A percentile compares a stretch with the other conserved stretches of the same genome.
phyloP scores from a whole-genome alignment of 2,329 filamentous ascomycete species.

The Diaporthe eres region DNA sequence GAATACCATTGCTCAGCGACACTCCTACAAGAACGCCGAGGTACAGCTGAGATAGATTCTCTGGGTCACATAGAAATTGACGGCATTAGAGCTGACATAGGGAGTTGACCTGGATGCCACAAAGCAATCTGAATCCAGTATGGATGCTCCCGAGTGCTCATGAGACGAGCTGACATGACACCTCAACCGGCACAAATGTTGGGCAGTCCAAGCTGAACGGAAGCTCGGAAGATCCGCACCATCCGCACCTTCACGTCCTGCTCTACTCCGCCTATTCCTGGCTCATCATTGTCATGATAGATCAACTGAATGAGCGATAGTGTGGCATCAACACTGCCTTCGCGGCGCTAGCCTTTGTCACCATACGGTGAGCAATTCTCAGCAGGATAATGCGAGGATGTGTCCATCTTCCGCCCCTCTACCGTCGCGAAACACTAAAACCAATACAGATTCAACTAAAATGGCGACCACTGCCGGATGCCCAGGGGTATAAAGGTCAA shows the following conservation, averaged over 20 bases:
- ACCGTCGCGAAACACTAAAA: neutral
- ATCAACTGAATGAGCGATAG: neutral
- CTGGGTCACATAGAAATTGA: neutral
- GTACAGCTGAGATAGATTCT: neutral
- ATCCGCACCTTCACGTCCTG: neutral
- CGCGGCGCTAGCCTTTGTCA: neutral
- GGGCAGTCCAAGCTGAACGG: neutral
- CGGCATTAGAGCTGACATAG: neutral
- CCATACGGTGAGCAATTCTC: no score
- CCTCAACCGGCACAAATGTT: neutral
- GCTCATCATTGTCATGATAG: neutral
- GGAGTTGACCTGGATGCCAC: neutral
- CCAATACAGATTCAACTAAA: neutral
- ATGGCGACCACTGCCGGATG: neutral
- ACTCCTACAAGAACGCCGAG: neutral
- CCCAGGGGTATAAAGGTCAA: neutral
- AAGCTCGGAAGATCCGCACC: slow-evolving; percentile 7
- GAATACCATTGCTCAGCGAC: neutral
- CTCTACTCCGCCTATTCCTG: neutral
- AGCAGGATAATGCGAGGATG: neutral
- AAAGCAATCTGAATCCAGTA: neutral
- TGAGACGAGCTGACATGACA: neutral
- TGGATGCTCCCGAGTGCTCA: neutral
- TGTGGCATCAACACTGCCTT: neutral
- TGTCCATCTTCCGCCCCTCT: neutral